Evolutionary conservation across 495 filamentous ascomycete genomes (phyloP).

Genomic region (Trichoderma erinaceum): DNA sequence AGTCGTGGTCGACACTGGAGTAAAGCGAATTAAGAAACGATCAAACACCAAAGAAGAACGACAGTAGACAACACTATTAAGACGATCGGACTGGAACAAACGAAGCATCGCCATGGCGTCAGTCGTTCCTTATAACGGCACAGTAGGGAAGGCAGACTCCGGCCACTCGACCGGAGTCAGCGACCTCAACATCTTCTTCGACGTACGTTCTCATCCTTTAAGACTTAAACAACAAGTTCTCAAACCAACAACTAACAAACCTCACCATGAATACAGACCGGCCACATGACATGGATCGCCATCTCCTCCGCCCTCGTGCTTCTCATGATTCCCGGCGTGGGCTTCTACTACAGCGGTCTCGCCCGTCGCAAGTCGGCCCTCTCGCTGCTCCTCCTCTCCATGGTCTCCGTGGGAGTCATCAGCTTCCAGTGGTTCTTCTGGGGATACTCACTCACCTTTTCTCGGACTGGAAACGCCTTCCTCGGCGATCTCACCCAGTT

Average conservation of each 20-base stretch:
- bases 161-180: conserved; percentile 25
- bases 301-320: conserved; percentile 26
- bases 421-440: conserved; percentile 98
- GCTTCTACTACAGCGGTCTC: conserved; percentile 93
- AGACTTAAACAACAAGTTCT: background rate
- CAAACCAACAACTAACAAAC: background rate
- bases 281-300: conserved; percentile 17
- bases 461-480: conserved; percentile 72
- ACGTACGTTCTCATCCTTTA: conserved; percentile 21
- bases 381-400: conserved; percentile 84
- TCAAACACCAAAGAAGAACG: background rate
- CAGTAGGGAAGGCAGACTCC: conserved; percentile 24
- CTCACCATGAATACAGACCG: background rate
- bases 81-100: background rate
- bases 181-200: conserved; percentile 32
- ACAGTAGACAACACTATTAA: background rate
- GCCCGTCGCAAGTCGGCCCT: conserved; percentile 89
- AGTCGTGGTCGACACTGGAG: background rate
- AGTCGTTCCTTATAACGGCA: conserved; percentile 31
- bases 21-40: background rate
- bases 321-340: conserved; percentile 67
- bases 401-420: conserved; percentile 78
- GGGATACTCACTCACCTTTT: conserved; percentile 90
- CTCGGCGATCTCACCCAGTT: conserved; percentile 81
- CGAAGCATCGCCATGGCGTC: conserved; percentile 25